These are phyloP conservation scores for Dalbergia oliveri DNA, from an alignment of 306 rosid genomes.

Conservation along the genomic window DNA sequence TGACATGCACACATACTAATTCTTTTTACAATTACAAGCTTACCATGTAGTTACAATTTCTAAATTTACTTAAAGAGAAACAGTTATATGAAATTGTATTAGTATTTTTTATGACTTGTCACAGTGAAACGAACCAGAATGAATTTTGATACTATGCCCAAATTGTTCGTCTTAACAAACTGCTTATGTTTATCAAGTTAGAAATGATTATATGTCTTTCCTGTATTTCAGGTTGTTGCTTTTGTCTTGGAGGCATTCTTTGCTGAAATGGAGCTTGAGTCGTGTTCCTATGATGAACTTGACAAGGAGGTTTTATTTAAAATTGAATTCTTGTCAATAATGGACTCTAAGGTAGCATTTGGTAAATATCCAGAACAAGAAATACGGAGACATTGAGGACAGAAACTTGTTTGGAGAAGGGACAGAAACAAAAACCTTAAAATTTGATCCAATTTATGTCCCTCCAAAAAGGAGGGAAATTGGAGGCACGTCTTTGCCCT, in stretches of 20 bases:
- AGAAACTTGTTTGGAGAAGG: too few species aligned
- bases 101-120: conserved; percentile 6
- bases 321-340: conserved; percentile 20
- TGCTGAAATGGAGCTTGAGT: conserved; percentile 92
- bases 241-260: conserved; percentile 99
- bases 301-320: conserved; percentile 76
- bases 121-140: conserved; percentile 26
- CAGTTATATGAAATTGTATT: conserved; percentile 33
- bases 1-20: conserved; percentile 10
- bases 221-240: conserved; percentile 84
- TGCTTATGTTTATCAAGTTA: conserved; percentile 30
- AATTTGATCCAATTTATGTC: too few species aligned
- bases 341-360: neutral
- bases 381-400: too few species aligned
- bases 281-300: conserved; percentile 57
- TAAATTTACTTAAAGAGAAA: conserved; percentile 20
- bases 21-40: neutral
- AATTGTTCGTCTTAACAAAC: neutral
- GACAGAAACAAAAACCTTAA: too few species aligned
- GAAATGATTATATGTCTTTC: conserved; percentile 19
- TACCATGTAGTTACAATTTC: conserved; percentile 12
- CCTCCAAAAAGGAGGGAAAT: too few species aligned
- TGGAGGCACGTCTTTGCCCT: too few species aligned
- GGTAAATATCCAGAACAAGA: too few species aligned
- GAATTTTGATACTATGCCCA: conserved; percentile 28